Evolutionary conservation across 192 early-diverging fungal species (phyloP).

Genomic region (Thamnidium elegans): DNA sequence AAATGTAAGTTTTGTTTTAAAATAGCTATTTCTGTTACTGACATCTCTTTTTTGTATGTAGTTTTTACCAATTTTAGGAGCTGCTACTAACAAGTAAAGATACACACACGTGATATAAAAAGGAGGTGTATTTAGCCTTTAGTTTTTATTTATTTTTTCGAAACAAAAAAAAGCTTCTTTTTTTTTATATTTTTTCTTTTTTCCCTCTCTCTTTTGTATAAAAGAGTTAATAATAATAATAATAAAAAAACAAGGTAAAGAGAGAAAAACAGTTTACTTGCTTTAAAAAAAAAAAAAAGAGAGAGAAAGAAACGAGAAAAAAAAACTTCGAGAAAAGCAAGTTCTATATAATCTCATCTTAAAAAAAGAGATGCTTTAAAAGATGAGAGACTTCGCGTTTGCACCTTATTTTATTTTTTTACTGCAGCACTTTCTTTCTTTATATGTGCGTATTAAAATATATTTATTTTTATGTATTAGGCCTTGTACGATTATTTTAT

Average conservation of each 20-base stretch:
- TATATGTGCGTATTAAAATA: too few species aligned
- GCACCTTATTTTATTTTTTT: not conserved
- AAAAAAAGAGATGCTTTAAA: not conserved
- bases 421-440: not conserved
- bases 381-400: not conserved
- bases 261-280: not conserved
- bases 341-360: not conserved
- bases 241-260: not conserved
- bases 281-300: not conserved
- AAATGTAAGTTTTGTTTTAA: constrained; percentile 43
- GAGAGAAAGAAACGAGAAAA: not conserved
- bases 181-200: too few species aligned
- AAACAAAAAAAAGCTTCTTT: too few species aligned
- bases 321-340: not conserved
- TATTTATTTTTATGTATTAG: too few species aligned
- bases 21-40: too few species aligned
- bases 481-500: too few species aligned
- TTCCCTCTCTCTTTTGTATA: not conserved
- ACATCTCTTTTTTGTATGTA: not conserved
- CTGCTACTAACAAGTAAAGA: not conserved
- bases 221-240: too few species aligned
- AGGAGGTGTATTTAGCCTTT: too few species aligned
- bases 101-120: too few species aligned
- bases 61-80: constrained; percentile 28
- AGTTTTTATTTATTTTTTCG: too few species aligned